phyloP scores from a whole-genome alignment of 768 basidiomycete genomes.

The Xerocomellus chrysenteron region DNA sequence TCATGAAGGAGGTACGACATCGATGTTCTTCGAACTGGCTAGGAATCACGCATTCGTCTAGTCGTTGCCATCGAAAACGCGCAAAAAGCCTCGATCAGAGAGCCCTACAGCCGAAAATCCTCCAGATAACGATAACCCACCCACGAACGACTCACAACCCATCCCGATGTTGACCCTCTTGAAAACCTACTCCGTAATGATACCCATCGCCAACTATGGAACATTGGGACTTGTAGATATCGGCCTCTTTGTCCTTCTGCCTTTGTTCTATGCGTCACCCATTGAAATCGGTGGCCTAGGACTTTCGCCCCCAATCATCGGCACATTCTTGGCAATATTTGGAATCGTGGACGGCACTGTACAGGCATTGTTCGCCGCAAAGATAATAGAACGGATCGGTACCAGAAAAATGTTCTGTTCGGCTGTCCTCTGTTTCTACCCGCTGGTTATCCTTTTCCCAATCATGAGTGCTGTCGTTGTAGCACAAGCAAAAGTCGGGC shows the following conservation, averaged over 20 bases:
- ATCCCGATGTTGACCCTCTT: slow-evolving; percentile 35
- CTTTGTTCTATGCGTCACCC: slow-evolving; percentile 47
- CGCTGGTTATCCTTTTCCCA: slow-evolving; percentile 44
- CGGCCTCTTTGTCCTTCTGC: slow-evolving; percentile 37
- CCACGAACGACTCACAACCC: slow-evolving; percentile 4
- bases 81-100: background rate
- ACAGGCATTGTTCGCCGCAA: slow-evolving; percentile 42
- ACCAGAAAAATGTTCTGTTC: slow-evolving; percentile 40
- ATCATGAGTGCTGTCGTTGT: slow-evolving; percentile 41
- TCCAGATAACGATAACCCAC: background rate
- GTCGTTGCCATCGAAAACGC: slow-evolving; percentile 26
- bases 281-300: slow-evolving; percentile 43
- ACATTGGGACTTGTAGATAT: slow-evolving; percentile 44
- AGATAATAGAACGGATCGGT: slow-evolving; percentile 40
- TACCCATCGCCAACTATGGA: slow-evolving; percentile 44
- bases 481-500: slow-evolving; percentile 29
- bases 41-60: slow-evolving; percentile 3
- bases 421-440: slow-evolving; percentile 38
- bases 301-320: slow-evolving; percentile 41
- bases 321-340: slow-evolving; percentile 34
- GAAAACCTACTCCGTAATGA: slow-evolving; percentile 32
- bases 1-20: slow-evolving; percentile 33
- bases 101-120: background rate
- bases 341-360: slow-evolving; percentile 41
- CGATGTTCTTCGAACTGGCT: background rate